These are phyloP conservation scores for Cyanidioschyzon merolae DNA, from an alignment of 23 red algal genomes.

Conservation along the genomic window DNA sequence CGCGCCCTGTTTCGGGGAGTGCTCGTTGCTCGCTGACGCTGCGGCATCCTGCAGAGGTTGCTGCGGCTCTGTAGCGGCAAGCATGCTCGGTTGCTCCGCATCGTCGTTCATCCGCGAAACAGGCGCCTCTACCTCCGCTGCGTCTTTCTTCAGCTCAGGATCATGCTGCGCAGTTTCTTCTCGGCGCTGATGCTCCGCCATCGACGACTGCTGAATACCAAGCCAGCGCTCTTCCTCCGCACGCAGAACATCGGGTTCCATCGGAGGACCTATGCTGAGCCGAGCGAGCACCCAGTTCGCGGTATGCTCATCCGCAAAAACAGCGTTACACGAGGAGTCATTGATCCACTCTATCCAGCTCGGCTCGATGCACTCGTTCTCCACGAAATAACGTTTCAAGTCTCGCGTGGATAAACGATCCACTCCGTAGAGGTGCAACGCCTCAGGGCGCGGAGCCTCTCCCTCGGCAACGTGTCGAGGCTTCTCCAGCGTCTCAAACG, in stretches of 20 bases:
- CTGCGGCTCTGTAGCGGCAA: too few relatives aligned
- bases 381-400: not conserved
- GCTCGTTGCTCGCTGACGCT: too few relatives aligned
- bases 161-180: too few relatives aligned
- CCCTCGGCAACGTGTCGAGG: not conserved
- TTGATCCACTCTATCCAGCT: slow-evolving; percentile 17
- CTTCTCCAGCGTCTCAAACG: slow-evolving; percentile 10
- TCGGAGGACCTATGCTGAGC: not conserved
- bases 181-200: too few relatives aligned
- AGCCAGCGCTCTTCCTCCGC: not conserved
- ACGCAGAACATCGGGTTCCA: not conserved
- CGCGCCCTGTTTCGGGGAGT: too few relatives aligned
- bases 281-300: slow-evolving; percentile 7
- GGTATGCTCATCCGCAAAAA: slow-evolving; percentile 11
- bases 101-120: too few relatives aligned
- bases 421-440: slow-evolving; percentile 4
- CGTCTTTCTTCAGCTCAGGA: too few relatives aligned
- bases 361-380: slow-evolving; percentile 3
- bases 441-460: not conserved
- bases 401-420: slow-evolving; percentile 6
- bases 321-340: slow-evolving; percentile 13
- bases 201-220: not conserved
- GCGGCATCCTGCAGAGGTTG: too few relatives aligned
- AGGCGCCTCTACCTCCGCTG: too few relatives aligned
- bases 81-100: too few relatives aligned